These are phyloP conservation scores for Nelumbo lutea DNA, from an alignment of 164 flowering plant genomes.

Conservation along the genomic window DNA sequence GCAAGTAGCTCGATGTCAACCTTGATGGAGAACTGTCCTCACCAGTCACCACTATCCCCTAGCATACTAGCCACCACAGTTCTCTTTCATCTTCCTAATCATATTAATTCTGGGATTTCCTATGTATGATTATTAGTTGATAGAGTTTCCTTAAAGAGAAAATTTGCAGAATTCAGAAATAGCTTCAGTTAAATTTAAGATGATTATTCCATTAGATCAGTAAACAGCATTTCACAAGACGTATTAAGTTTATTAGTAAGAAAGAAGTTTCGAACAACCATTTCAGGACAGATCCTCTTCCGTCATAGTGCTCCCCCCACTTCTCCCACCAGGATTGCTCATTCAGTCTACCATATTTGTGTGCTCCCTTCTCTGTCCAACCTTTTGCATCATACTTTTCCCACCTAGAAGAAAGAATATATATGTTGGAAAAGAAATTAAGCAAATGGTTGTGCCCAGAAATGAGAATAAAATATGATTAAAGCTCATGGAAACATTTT, in stretches of 20 bases:
- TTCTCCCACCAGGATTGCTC: constrained; percentile 99
- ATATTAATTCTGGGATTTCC: too few species aligned
- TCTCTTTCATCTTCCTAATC: too few species aligned
- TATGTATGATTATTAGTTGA: too few species aligned
- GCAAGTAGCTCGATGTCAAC: too few species aligned
- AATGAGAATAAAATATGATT: neutral
- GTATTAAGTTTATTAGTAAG: neutral
- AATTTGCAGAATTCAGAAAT: neutral
- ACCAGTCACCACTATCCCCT: too few species aligned
- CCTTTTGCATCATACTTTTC: constrained; percentile 99
- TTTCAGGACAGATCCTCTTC: constrained; percentile 93
- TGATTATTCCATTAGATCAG: neutral
- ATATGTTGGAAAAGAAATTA: neutral
- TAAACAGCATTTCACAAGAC: neutral
- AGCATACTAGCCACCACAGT: too few species aligned
- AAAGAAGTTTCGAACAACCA: constrained; percentile 41
- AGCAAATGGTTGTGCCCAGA: too few species aligned
- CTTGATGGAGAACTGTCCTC: too few species aligned
- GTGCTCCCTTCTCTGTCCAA: constrained; percentile 97
- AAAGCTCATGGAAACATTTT: neutral
- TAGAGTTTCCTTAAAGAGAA: neutral
- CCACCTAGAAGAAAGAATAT: constrained; percentile 53
- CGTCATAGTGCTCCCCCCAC: constrained; percentile 98
- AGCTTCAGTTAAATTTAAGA: neutral
- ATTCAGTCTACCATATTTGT: constrained; percentile 88